These are phyloP conservation scores for Fusarium drepaniforme DNA, from an alignment of 2,329 filamentous ascomycete genomes.

Conservation along the genomic window DNA sequence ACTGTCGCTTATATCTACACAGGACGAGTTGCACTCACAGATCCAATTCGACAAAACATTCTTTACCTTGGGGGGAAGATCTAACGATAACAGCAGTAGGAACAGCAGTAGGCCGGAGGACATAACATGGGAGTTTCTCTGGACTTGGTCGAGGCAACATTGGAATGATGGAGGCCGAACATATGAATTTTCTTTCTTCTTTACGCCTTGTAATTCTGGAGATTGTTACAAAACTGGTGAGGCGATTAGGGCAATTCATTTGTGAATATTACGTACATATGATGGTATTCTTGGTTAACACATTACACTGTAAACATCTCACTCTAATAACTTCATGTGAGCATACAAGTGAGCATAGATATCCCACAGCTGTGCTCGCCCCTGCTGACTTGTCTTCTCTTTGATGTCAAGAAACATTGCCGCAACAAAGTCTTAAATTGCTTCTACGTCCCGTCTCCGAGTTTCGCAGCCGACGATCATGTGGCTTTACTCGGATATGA, in stretches of 20 bases:
- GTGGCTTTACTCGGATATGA: neutral
- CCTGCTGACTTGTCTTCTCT: neutral
- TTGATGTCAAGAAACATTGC: neutral
- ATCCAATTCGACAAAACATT: slow-evolving; percentile 64
- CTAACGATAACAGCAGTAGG: slow-evolving; percentile 36
- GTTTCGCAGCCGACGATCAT: neutral
- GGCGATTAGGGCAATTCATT: neutral
- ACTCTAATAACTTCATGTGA: neutral
- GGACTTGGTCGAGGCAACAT: neutral
- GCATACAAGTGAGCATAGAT: neutral
- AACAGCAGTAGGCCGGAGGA: neutral
- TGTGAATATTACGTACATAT: neutral
- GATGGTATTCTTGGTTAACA: neutral
- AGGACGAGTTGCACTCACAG: slow-evolving; percentile 58
- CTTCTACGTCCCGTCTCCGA: neutral
- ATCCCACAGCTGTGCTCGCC: neutral
- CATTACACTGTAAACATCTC: neutral
- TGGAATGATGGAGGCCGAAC: neutral
- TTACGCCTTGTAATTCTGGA: slow-evolving; percentile 2
- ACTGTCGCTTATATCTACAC: slow-evolving; percentile 69
- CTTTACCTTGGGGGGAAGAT: slow-evolving; percentile 65
- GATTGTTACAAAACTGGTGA: slow-evolving; percentile 5
- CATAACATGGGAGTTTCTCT: neutral
- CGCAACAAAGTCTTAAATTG: neutral
- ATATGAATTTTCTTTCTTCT: neutral